Evolutionary conservation across 2,329 filamentous ascomycete species (phyloP), one percentile per base, ranked within the genome.

Genomic region (Sclerotinia borealis): DNA sequence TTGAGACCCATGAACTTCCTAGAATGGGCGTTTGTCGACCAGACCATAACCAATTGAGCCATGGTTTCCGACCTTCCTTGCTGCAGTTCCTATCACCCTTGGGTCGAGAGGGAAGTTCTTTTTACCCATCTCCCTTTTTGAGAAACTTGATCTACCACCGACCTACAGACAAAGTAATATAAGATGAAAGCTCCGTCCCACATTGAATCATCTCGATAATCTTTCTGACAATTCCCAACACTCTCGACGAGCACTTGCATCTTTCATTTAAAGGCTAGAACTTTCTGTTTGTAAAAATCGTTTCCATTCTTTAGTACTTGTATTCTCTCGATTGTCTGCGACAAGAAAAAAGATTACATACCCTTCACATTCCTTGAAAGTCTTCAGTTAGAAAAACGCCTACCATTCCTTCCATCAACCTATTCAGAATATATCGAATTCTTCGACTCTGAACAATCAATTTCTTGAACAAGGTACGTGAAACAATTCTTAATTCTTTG

Each of bases 41-140:
- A 43, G 47, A 25, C 48, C 34, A 34, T 51, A 29, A 22, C 58
- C 58, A 61, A 61, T 61, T 9, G 36, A 61, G 48, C 37, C 59
- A 61, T 45, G 15, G 48, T 27, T 54, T 61, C 29, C 37, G 29
- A 54, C 25, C 37, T 45, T 61, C 59, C 59, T 61, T 61, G 59
- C 37, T 43, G 59, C 36, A 54, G 27, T 54, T 41, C 37, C 27
- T 25, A 25, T 19, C 5, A 8, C 31, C 9, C 34, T 59, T 47
- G 56, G 56, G 45, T 34, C 37, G 34, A 60, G 48, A 41, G 39
- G 58, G 15, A 39, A 39, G 45, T 51, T 31, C 34, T 39, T 25
- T 17, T 39, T 17, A 41, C 27, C 34, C 47, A 60, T 41, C 34
- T 17, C 19, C 19, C 9, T 17, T 45, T 56, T 31, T n/a, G 39